Percentiles rank a stretch among this genome's conserved stretches.
Evolutionary conservation across 1,284 basidiomycete species (phyloP).

Genomic region (Cryptococcus neoformans): DNA sequence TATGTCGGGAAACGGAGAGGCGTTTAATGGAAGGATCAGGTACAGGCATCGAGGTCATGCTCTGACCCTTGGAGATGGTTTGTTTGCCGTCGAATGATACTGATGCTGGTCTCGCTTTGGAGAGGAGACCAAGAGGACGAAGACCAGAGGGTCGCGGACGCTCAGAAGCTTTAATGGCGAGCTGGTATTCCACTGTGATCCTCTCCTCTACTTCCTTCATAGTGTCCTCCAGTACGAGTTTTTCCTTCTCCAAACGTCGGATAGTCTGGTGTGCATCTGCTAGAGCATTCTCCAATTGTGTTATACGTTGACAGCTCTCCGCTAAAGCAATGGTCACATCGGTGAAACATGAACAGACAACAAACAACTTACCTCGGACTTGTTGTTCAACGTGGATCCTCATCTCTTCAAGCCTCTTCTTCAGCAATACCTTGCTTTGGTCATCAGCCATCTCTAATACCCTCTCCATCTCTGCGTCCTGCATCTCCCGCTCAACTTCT

Average conservation of each 20-base stretch:
- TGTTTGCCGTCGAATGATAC: background rate
- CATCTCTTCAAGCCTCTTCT: background rate
- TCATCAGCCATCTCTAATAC: background rate
- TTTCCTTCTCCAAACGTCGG: background rate
- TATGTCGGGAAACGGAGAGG: background rate
- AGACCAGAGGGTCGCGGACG: background rate
- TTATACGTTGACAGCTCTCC: background rate
- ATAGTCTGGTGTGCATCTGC: background rate
- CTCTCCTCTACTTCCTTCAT: constrained; percentile 2
- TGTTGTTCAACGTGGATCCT: background rate
- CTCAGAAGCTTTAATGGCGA: background rate
- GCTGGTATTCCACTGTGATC: background rate
- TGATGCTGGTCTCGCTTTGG: background rate
- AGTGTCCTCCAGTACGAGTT: background rate
- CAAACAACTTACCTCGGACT: background rate
- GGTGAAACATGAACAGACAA: background rate
- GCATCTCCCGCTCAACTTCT: background rate
- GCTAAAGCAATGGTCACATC: background rate
- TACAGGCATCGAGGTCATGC: background rate
- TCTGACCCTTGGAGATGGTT: background rate
- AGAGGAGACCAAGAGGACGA: constrained; percentile 1
- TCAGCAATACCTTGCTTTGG: background rate
- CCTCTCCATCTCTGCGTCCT: background rate
- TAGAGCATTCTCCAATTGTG: background rate
- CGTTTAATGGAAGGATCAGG: background rate